Percentiles rank a stretch among this genome's conserved stretches.
Evolutionary conservation across 805 yeast species (phyloP).

Genomic region (Yarrowia phangngaensis): DNA sequence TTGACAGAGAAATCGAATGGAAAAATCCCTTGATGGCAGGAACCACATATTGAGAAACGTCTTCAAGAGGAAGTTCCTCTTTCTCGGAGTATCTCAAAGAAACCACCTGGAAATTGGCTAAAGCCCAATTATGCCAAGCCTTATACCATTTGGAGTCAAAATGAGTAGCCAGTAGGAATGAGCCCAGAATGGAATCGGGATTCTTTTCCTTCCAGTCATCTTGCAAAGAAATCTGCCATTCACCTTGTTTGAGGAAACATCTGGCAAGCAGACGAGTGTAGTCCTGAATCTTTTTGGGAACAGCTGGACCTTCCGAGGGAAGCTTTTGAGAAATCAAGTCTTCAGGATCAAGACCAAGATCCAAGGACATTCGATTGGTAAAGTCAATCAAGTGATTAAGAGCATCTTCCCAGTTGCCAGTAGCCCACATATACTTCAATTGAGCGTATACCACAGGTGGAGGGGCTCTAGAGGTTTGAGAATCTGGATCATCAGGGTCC

Average conservation of each 20-base stretch:
- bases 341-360: slow-evolving; percentile 70
- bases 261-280: slow-evolving; percentile 84
- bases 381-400: slow-evolving; percentile 80
- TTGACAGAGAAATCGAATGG: slow-evolving; percentile 85
- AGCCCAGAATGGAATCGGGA: slow-evolving; percentile 82
- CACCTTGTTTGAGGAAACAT: slow-evolving; percentile 96
- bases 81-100: slow-evolving; percentile 47
- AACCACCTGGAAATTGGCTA: slow-evolving; percentile 94
- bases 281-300: slow-evolving; percentile 70
- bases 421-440: slow-evolving; percentile 94
- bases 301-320: slow-evolving; percentile 67
- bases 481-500: slow-evolving; percentile 63
- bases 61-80: slow-evolving; percentile 27
- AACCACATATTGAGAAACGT: slow-evolving; percentile 63
- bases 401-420: slow-evolving; percentile 84
- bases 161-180: slow-evolving; percentile 89
- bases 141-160: slow-evolving; percentile 93
- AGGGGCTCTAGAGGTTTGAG: slow-evolving; percentile 66
- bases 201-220: slow-evolving; percentile 65
- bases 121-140: slow-evolving; percentile 99
- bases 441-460: slow-evolving; percentile 98
- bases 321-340: slow-evolving; percentile 82
- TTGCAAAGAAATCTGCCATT: slow-evolving; percentile 88
- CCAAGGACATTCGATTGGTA: slow-evolving; percentile 85
- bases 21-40: slow-evolving; percentile 96